Evolutionary conservation across 2,329 filamentous ascomycete species (phyloP).

Genomic region (Apiospora aurea): DNA sequence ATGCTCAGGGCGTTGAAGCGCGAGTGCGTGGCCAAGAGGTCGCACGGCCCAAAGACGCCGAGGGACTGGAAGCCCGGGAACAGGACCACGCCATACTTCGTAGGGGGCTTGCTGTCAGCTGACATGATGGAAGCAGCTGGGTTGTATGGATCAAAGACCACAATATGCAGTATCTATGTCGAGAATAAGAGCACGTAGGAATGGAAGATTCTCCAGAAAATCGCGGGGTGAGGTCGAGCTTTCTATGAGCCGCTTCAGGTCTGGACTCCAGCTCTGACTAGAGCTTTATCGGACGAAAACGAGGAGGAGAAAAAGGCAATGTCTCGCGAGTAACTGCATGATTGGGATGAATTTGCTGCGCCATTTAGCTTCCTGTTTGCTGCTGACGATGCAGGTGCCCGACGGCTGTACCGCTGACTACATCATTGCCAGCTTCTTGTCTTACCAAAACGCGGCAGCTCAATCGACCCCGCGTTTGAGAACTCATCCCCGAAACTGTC

Average conservation of each 20-base stretch:
- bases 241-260: not conserved
- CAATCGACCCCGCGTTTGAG: not conserved
- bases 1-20: slow-evolving; percentile 47
- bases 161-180: not conserved
- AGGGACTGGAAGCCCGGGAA: slow-evolving; percentile 54
- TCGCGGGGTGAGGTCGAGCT: not conserved
- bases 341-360: not conserved
- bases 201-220: not conserved
- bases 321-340: not conserved
- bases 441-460: not conserved
- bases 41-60: slow-evolving; percentile 56
- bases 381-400: not conserved
- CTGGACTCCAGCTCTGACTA: not conserved
- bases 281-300: not conserved
- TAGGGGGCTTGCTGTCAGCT: slow-evolving; percentile 29
- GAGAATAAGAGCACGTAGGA: not conserved
- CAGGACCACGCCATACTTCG: slow-evolving; percentile 51
- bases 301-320: not conserved
- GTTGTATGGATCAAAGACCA: not conserved
- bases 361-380: not conserved
- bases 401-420: not conserved
- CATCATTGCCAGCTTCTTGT: not conserved
- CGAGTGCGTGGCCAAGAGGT: slow-evolving; percentile 52
- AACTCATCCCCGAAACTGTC: not conserved
- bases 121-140: not conserved